Evolutionary conservation across 768 basidiomycete genomes (phyloP).

Genomic region (Mycena amicta): DNA sequence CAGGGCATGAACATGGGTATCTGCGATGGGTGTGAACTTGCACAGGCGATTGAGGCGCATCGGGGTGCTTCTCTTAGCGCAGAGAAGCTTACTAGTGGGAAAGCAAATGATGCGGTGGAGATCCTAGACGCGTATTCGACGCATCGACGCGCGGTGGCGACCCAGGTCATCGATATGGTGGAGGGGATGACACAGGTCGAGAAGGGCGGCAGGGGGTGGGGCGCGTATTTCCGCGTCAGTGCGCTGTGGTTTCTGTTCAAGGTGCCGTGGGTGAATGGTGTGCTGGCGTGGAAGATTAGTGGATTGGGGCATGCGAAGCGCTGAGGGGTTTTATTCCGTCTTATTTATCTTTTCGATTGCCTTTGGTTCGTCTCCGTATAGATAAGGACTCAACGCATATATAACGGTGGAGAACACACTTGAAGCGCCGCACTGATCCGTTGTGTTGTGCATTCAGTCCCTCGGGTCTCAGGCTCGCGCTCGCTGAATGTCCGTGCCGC

Average conservation of each 20-base stretch:
- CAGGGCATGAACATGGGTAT: conserved; percentile 13
- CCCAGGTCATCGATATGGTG: conserved; percentile 37
- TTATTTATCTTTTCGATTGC: no score
- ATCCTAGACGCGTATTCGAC: conserved; percentile 31
- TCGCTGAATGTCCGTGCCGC: no score
- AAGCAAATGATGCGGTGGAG: conserved; percentile 21
- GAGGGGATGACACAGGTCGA: conserved; percentile 27
- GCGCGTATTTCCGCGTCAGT: conserved; percentile 1
- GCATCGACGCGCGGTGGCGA: conserved; percentile 32
- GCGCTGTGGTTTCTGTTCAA: conserved; percentile 9
- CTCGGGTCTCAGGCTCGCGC: no score
- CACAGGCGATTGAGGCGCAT: conserved; percentile 34
- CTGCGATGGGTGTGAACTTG: conserved; percentile 31
- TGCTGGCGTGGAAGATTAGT: conserved; percentile 32
- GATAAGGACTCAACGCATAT: no score
- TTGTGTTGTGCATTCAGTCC: no score
- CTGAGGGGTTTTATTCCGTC: no score
- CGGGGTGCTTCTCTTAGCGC: not conserved
- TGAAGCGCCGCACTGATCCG: no score
- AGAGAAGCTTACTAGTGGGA: not conserved
- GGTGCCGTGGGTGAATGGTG: conserved; percentile 24
- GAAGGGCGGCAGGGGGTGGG: conserved; percentile 15
- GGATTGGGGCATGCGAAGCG: conserved; percentile 30
- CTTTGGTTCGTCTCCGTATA: no score
- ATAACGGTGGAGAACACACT: no score